Evolutionary conservation across 257 asterid species (phyloP), one percentile per base, ranked within the genome.

Genomic region (Cordia subcordata): DNA sequence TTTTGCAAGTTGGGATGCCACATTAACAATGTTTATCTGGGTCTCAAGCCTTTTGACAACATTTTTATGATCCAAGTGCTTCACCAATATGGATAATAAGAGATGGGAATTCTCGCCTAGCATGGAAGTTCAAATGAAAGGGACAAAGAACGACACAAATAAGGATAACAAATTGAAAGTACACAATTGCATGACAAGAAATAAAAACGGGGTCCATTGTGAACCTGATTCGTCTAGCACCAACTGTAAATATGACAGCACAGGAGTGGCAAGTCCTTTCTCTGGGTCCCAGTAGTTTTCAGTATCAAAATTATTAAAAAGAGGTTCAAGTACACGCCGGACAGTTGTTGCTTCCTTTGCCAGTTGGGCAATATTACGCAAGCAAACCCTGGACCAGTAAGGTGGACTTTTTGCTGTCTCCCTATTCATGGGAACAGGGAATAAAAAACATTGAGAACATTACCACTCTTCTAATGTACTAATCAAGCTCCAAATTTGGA

Each of bases 311-410:
- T 67, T 45, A 62, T 72, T 68, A 64, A 75, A 72, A 56, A 79
- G 81, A 49, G 84, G 81, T 67, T 79, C 84, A 54, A 79, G 61
- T 61, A 79, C 84, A 55, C 84, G 77, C 17, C 84, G 74, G 37
- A 75, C 73, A 11, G 79, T 75, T 50, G 84, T 79, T 56, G 81
- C 77, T 59, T 79, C 84, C 68, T 75, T 79, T 66, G 81, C 80
- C 61, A 75, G 58, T 57, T 47, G 56, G 33, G 81, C 81, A 70
- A 79, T 69, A 65, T 79, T 75, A 47, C 35, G 63, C 66, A 79
- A 69, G 64, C 84, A 75, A 47, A 75, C 64, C 56, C 67, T 75
- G 65, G 84, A 70, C 84, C 84, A 79, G 47, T 72, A 75, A 39
- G 77, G 58, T 21, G 84, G 79, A 55, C 72, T 75, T 56, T 79